Conservation (phyloP, 306 rosid species). For the Cucurbita ficifolia region DNA sequence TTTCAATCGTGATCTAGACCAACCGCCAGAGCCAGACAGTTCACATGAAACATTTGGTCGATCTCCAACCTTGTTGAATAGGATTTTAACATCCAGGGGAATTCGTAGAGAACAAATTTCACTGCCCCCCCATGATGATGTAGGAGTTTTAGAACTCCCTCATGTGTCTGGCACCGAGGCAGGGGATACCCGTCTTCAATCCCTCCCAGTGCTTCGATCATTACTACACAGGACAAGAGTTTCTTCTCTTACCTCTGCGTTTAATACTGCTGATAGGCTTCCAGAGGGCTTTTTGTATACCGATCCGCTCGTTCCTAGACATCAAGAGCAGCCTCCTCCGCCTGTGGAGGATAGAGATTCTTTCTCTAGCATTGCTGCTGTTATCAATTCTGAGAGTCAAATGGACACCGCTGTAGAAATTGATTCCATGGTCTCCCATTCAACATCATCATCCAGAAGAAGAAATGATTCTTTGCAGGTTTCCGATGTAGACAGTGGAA, state of each 20-base stretch:
- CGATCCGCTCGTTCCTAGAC: conserved; percentile 31
- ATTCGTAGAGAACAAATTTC: conserved; percentile 55
- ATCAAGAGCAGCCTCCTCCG: conserved; percentile 45
- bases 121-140: conserved; percentile 34
- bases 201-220: conserved; percentile 40
- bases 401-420: conserved; percentile 81
- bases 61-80: conserved; percentile 41
- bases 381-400: conserved; percentile 73
- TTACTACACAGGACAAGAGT: conserved; percentile 44
- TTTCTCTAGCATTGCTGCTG: conserved; percentile 85
- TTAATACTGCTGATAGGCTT: conserved; percentile 50
- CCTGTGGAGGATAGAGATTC: conserved; percentile 86
- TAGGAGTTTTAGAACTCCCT: conserved; percentile 36
- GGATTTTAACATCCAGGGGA: conserved; percentile 68
- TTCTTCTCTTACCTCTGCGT: conserved; percentile 45
- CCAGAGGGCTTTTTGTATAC: conserved; percentile 49
- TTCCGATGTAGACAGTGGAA: conserved; percentile 87
- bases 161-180: conserved; percentile 22
- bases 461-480: conserved; percentile 58
- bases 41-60: conserved; percentile 42
- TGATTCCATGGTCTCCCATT: conserved; percentile 76
- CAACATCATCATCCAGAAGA: conserved; percentile 88
- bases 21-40: conserved; percentile 33
- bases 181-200: conserved; percentile 40
- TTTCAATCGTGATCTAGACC: conserved; percentile 37